Evolutionary conservation across 768 basidiomycete genomes (phyloP).

Genomic region (Tulasnella sp.): DNA sequence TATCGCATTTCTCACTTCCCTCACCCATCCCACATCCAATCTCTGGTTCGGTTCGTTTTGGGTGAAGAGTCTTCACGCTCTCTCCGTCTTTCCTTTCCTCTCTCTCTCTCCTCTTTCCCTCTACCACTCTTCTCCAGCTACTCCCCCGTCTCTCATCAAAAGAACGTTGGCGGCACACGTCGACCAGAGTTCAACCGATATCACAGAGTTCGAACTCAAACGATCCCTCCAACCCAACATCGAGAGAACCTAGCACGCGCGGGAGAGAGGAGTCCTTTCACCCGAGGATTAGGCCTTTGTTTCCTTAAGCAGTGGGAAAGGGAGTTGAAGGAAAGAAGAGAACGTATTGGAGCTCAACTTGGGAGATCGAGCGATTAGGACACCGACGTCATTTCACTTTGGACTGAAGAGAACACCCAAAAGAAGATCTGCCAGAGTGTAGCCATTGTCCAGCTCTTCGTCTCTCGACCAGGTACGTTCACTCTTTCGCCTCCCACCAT

Average conservation of each 20-base stretch:
- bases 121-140: background rate
- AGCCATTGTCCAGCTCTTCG: background rate
- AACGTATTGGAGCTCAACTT: no score
- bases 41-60: background rate
- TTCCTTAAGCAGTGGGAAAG: background rate
- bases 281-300: background rate
- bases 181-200: background rate
- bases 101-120: background rate
- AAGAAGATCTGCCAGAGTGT: background rate
- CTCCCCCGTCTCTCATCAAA: background rate
- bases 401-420: background rate
- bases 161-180: background rate
- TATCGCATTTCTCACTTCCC: background rate
- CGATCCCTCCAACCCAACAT: background rate
- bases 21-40: background rate
- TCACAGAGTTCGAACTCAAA: no score
- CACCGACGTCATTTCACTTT: background rate
- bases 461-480: no score
- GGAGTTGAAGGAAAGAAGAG: no score
- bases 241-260: background rate
- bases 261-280: background rate
- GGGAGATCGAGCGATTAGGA: background rate
- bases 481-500: no score
- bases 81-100: background rate
- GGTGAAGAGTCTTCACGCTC: background rate